Evolutionary conservation across 225 moss, liverwort and hornwort genomes (phyloP).

Genomic region (Climacium dendroides): DNA sequence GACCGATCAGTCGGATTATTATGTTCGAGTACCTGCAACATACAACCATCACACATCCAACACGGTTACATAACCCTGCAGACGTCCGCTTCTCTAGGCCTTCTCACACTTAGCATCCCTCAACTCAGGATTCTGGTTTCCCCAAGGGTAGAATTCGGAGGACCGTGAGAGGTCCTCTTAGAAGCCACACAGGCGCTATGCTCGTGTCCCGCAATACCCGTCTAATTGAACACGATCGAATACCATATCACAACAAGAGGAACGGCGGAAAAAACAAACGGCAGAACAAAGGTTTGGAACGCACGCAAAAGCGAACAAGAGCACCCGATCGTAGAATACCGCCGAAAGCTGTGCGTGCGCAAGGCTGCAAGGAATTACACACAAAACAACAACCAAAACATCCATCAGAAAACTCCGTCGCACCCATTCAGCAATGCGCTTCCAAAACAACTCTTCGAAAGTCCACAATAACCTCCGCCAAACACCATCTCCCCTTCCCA

Average conservation of each 20-base stretch:
- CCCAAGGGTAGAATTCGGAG: neutral
- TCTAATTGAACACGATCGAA: neutral
- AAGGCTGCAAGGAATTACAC: conserved; percentile 39
- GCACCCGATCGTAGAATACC: conserved; percentile 79
- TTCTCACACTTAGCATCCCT: neutral
- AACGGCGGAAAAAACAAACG: too few relatives aligned
- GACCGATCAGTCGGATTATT: conserved; percentile 52
- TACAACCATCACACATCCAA: neutral
- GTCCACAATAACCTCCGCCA: neutral
- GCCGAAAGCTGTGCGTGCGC: conserved; percentile 88
- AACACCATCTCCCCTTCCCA: neutral
- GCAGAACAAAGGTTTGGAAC: neutral
- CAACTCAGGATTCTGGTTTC: neutral
- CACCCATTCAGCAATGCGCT: neutral
- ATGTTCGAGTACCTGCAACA: conserved; percentile 66
- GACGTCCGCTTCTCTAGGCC: neutral
- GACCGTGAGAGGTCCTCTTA: neutral
- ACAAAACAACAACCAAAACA: neutral
- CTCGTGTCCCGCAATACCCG: neutral
- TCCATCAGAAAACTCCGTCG: neutral
- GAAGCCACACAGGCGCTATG: neutral
- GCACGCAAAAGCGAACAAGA: conserved; percentile 29
- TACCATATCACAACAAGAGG: neutral
- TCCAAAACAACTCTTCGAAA: neutral
- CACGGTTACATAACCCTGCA: neutral